phyloP scores from a whole-genome alignment of 2,329 filamentous ascomycete species.

The Huntiella savannae region DNA sequence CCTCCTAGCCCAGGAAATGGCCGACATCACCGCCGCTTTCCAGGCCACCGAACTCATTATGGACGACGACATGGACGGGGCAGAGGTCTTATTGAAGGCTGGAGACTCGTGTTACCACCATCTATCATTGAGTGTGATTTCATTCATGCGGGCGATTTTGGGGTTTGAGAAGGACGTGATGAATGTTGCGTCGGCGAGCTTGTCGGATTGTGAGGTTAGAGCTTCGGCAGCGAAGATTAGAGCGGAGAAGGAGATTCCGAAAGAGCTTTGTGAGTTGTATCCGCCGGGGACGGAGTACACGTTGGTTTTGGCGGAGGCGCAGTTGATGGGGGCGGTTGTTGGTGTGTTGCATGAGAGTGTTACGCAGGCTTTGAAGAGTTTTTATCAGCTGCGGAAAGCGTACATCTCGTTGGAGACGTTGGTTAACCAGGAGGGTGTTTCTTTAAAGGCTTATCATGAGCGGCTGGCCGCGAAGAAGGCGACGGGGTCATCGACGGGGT shows the following conservation, averaged over 20 bases:
- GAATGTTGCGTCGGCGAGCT: conserved; percentile 54
- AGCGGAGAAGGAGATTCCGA: conserved; percentile 42
- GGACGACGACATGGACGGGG: conserved; percentile 76
- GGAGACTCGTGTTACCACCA: conserved; percentile 66
- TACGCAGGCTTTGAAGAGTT: conserved; percentile 76
- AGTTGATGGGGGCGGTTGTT: conserved; percentile 77
- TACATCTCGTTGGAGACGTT: conserved; percentile 68
- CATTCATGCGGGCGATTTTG: conserved; percentile 69
- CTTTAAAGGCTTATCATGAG: conserved; percentile 14
- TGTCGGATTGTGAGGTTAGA: conserved; percentile 57
- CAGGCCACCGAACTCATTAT: conserved; percentile 54
- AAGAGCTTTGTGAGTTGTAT: conserved; percentile 36
- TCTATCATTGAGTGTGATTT: conserved; percentile 61
- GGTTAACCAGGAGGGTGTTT: conserved; percentile 49
- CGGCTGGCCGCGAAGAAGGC: conserved; percentile 2
- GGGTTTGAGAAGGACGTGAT: conserved; percentile 88
- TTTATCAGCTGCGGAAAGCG: conserved; percentile 81
- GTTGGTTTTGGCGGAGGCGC: conserved; percentile 64
- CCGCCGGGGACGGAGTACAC: conserved; percentile 73
- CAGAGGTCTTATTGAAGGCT: conserved; percentile 54
- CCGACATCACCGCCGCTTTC: conserved; percentile 41
- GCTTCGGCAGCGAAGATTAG: conserved; percentile 60
- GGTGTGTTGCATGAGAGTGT: conserved; percentile 82
- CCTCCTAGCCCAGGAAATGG: conserved; percentile 25
- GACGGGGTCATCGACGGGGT: too few relatives aligned